Evolutionary conservation across 352 stramenopile species (phyloP), one percentile per base, ranked within the genome.

Genomic region (Phytopythium litorale): DNA sequence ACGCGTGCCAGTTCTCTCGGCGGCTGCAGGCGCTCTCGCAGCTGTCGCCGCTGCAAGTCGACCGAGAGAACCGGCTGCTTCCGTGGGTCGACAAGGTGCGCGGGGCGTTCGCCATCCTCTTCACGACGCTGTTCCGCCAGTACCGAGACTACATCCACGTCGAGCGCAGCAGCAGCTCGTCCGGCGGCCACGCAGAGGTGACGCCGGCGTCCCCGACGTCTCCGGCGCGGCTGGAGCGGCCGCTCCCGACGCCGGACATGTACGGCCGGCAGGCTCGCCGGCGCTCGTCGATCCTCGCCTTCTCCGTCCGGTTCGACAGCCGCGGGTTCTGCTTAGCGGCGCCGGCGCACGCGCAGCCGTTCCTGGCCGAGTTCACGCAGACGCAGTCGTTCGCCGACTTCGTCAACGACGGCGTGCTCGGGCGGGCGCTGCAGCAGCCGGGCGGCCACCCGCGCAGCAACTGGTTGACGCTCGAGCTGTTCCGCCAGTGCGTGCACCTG

Each of bases 311-410:
- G 18, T 88, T 90, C 49, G 76, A 87, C 54, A 73, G 77, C 57
- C 45, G 56, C 0, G 68, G 68, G 3, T 89, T 87, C 21, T 84
- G 69, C 48, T 60, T 71, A 15, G 35, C 67, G 19, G 57, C 68
- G 18, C 60, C 63, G 18, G 1, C 60, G 18, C 40, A 58, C 4
- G 65, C 58, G 35, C 68, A 59, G 16, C 51, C 58, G 45, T 86
- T 89, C 52, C 58, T 86, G 12, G 38, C 53, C 13, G 81, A 87
- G 37, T 87, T 91, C 57, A 79, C 69, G 12, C 73, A 86, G 60
- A 87, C 79, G 2, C 79, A 91, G 63, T 78, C 65, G 38, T 91
- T 91, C 56, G 65, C 72, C 11, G 71, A 76, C 45, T 89, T 91
- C 35, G 63, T 89, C 32, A 85, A 88, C 33, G 81, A 87, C 58